Base-by-base conservation (phyloP, 2,329 filamentous ascomycete species). In the Aspergillus sojae region DNA sequence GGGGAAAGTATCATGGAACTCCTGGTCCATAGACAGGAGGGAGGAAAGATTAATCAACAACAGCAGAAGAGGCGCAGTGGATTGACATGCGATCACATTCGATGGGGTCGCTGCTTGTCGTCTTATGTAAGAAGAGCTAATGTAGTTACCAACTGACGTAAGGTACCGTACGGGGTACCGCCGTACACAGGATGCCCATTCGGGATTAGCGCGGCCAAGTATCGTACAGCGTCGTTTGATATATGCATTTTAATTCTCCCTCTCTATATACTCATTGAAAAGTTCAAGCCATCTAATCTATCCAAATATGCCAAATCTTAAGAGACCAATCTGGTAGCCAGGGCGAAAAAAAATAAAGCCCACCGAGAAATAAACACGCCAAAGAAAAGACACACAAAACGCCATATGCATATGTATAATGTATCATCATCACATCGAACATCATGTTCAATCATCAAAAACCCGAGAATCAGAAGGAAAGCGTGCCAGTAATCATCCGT, bases 21-120 rank as follows among this genome's bases (percentile, higher is more conserved):
- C 74, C 46, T 65, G 65, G 52, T 74, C 65, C 66, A 76, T 70
- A 57, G 71, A 77, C 57, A 66, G 62, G 55, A 68, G 66, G 46
- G 68, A 61, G n/a, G 60, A 66, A 57, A 46, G 30, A 43, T 36
- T 36, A 57, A 50, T 46, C 30, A 52, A 30, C 28, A 58, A 48
- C 19, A 50, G 50, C 26, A 61, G 43, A n/a, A 54, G 52, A 54
- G 46, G 48, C 36, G 52, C 62, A 36, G 30, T 21, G 26, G 57
- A 53, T 26, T 30, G 5, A 60, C 16, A 32, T 52, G 48, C 48
- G 57, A 60, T 41, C 21, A 48, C 36, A 56, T 48, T 16, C 26
- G 45, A 56, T 23, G 34, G 58, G 53, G 58, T 43, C 16, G 48
- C 28, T 26, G 45, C 45, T 48, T 30, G 30, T 55, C 14, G 52